Evolutionary conservation across 495 filamentous ascomycete genomes (phyloP), one percentile per base, ranked within the genome.

Genomic region (Pyronema omphalodes): DNA sequence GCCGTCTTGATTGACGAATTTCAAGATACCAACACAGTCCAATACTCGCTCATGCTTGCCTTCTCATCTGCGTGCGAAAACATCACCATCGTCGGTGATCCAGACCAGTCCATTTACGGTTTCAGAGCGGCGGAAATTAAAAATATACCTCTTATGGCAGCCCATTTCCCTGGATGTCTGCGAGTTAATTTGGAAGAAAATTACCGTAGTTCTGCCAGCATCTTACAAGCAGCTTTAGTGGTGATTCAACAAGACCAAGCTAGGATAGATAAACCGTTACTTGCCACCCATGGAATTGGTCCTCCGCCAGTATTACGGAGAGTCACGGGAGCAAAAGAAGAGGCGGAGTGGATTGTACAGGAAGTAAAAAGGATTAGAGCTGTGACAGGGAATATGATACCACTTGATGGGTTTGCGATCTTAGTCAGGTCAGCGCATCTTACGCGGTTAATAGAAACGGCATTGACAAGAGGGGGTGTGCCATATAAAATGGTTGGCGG

Each of bases 61-160:
- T 83, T 99, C 60, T 87, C 91, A 12, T 75, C 83, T 19, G 64
- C 71, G 36, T 72, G 76, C 44, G 76, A 78, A 52, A 73, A 80
- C 14, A 87, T 99, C 55, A 96, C 91, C 8, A 85, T 94, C 48
- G 93, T 99, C 12, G 91, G 93, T 11, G 91, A 99, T 64, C 93
- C 93, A 7, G 91, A 99, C 65, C 93, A 99, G 63, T 94, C 88
- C 59, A 99, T 99, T 51, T 99, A 99, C 63, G 85, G 89, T 5
- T 99, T 93, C 72, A 81, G 93, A n/a, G 89, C 86, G 4, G 93
- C 93, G 17, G 91, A 99, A 67, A 88, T 93, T 58, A 78, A 82
- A 65, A 99, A 99, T 65, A 72, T 96, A 37, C 75, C 76, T 56
- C 74, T 81, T 1, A 82, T 99, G 78, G 76, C 84, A 55, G 69